Base-by-base conservation (phyloP, 2,329 filamentous ascomycete species). In the Ramularia endophylla region DNA sequence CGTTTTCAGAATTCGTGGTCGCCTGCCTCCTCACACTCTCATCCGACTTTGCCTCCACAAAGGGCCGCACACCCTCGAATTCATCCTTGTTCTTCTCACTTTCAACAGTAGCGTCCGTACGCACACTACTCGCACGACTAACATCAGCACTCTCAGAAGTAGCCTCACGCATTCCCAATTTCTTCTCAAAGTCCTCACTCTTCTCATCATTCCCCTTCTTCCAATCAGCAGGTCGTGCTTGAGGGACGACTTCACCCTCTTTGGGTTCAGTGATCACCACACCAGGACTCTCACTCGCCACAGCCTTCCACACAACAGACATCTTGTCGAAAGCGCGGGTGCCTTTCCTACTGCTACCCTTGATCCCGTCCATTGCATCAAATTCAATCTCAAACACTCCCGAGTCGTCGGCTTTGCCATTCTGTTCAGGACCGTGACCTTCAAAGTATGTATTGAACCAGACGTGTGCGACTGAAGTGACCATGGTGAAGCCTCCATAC, bases 401-500 rank as follows among this genome's bases (percentile, higher is more conserved):
- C 8, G 75, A 85, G 31, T 81, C 74, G 36, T 84, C 74, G 0
- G 86, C 72, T 12, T 71, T 67, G 17, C 85, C 86, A 19, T 69
- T 64, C 30, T 80, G 72, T 57, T 88, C 84, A 0, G 83, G 81
- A 0, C 85, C 84, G 15, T 77, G 70, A 32, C 89, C 88, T 66
- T 97, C 92, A 56, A 97, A 97, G 65, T 81, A 97, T 2, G 81
- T 73, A 58, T 98, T 98, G 71, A 95, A 95, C 92, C 92, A 98
- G 12, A 95, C 86, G 57, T 97, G 90, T 0, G 89, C 89, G 8
- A 97, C 82, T 0, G 89, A 82, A 0, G 90, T 95, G 3, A 95
- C 87, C 81, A 97, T 87, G 0, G 87, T 88, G 52, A 87, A 77
- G 1, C 87, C 84, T 5, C 75, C 75, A 55, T 85, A 85, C 4